phyloP scores from a whole-genome alignment of 768 basidiomycete genomes.

The Lepiota venenata region DNA sequence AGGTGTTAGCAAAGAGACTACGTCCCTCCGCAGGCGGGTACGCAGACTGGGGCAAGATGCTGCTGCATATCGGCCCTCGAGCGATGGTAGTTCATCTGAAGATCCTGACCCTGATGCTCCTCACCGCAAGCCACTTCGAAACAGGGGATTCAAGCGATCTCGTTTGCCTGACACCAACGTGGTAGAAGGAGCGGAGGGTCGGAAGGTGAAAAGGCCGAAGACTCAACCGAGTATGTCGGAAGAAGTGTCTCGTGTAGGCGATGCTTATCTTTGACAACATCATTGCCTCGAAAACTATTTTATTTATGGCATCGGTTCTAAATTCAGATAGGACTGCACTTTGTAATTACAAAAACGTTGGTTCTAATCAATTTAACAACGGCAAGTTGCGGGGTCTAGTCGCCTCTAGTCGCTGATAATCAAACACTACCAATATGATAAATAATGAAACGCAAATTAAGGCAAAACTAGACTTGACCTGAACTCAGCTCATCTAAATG shows the following conservation, averaged over 20 bases:
- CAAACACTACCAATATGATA: too few species aligned
- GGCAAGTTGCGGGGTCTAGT: too few species aligned
- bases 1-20: background rate
- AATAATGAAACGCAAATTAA: too few species aligned
- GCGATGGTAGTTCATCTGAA: conserved; percentile 24
- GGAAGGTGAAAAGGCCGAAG: conserved; percentile 34
- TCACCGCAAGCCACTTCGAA: conserved; percentile 17
- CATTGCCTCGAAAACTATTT: too few species aligned
- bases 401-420: too few species aligned
- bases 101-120: conserved; percentile 20
- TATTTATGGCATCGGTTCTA: too few species aligned
- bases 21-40: background rate
- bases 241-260: background rate
- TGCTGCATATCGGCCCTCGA: conserved; percentile 31
- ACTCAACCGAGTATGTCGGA: conserved; percentile 13
- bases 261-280: background rate
- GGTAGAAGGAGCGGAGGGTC: conserved; percentile 22
- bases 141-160: conserved; percentile 33
- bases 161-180: conserved; percentile 26
- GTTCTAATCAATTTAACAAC: too few species aligned
- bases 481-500: too few species aligned
- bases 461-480: too few species aligned
- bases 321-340: too few species aligned
- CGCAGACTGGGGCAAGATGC: conserved; percentile 10
- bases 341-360: too few species aligned